Percentiles rank a stretch among this genome's conserved stretches.
Evolutionary conservation across 2,329 filamentous ascomycete genomes (phyloP).

Genomic region (Trichophaea hybrida): DNA sequence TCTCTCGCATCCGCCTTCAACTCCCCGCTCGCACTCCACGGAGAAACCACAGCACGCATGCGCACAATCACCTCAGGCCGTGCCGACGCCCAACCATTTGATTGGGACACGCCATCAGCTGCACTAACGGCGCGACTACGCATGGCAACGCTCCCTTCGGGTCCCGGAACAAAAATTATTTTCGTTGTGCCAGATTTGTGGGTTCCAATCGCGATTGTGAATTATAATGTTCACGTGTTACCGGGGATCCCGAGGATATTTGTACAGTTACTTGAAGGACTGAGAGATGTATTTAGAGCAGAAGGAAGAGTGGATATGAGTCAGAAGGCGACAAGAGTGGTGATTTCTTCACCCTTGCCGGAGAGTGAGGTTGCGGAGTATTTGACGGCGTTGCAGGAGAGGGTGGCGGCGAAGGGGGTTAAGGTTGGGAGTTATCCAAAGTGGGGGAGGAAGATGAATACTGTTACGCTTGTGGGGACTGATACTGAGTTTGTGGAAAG

Average conservation of each 20-base stretch:
- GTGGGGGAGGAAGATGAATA: slow-evolving; percentile 78
- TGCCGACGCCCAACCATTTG: slow-evolving; percentile 56
- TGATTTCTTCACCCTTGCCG: slow-evolving; percentile 74
- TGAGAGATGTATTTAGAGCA: slow-evolving; percentile 53
- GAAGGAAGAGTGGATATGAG: slow-evolving; percentile 63
- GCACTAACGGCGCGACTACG: slow-evolving; percentile 66
- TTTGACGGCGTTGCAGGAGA: slow-evolving; percentile 61
- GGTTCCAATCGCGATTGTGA: slow-evolving; percentile 81
- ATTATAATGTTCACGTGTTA: slow-evolving; percentile 84
- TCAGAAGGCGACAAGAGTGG: slow-evolving; percentile 60
- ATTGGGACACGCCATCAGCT: slow-evolving; percentile 71
- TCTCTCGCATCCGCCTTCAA: slow-evolving; percentile 83
- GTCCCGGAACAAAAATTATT: slow-evolving; percentile 56
- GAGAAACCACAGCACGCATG: slow-evolving; percentile 68
- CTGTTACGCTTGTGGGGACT: slow-evolving; percentile 70
- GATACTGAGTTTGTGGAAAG: slow-evolving; percentile 66
- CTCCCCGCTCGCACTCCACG: slow-evolving; percentile 61
- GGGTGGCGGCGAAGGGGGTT: slow-evolving; percentile 59
- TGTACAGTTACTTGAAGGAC: slow-evolving; percentile 58
- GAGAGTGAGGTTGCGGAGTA: slow-evolving; percentile 78
- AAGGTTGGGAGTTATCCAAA: slow-evolving; percentile 93
- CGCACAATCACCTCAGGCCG: slow-evolving; percentile 61
- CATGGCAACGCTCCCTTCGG: slow-evolving; percentile 78
- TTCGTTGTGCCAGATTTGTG: slow-evolving; percentile 72
- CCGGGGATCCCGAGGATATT: slow-evolving; percentile 82